Evolutionary conservation across 2,329 filamentous ascomycete species (phyloP), one percentile per base, ranked within the genome.

Genomic region (Penicillium sp.): DNA sequence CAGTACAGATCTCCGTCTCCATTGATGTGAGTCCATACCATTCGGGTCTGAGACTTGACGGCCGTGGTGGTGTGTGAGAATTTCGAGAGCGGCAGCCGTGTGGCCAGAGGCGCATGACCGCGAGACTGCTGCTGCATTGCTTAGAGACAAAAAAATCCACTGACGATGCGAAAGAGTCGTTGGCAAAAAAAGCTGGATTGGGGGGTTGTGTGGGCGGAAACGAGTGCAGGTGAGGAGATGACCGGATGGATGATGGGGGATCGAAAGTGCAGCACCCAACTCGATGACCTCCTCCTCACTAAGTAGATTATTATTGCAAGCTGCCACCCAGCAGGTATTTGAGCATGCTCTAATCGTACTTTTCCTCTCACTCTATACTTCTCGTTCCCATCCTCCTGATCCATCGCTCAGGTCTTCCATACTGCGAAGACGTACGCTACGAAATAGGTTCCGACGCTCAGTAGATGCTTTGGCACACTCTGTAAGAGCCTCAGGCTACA

Each of bases 1-100:
- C 70, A 74, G 33, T 65, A 61, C 6, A 81, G 60, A 50, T 76
- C 71, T 14, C 66, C 71, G 44, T 73, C 69, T 5, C 74, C 74
- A 22, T 73, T 71, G 6, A 80, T 62, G 69, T 81, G 79, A 44
- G 67, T 77, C 79, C 79, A 81, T 35, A 69, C 71, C n/a, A 80
- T 62, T 6, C 77, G 76, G 19, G 71, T 75, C 33, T 68, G 70
- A 53, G 75, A 72, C 18, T 73, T 70, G 36, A 70, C 59, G 13
- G 74, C 69, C 4, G 74, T 74, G 5, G 73, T 78, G 16, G 78
- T 74, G 62, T 78, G 75, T 19, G 79, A 81, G 65, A 79, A 81
- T 57, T 80, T 81, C n/a, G 70, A 70, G 14, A 77, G 66, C 9
- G 68, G 59, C 31, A 76, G 59, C 55, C 67, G 69, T 35, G 66